Base-by-base conservation (phyloP, 805 yeast species). In the Candida stauntonica region DNA sequence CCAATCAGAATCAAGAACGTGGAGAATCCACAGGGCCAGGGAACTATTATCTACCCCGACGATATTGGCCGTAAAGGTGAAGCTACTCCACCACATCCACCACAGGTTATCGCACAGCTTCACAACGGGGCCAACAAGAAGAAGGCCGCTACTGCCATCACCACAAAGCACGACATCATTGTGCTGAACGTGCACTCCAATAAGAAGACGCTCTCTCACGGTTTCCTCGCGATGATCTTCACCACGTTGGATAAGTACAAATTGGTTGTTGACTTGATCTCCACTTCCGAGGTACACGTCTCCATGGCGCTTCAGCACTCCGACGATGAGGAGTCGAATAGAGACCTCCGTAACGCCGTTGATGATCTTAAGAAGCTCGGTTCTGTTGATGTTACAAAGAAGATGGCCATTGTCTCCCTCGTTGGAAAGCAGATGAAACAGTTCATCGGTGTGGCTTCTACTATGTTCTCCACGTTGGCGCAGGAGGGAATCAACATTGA, bases 361-460 rank as follows among this genome's bases (percentile, higher is more conserved):
- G 77, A 72, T 31, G 95, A 89, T 54, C 72, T 93, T 52, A 74
- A 79, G 39, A 75, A 73, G 50, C 79, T 85, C 65, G 99, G 99
- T 33, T 70, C 83, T 1, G 95, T 91, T 31, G 99, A 93, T 52
- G 79, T 89, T 34, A 85, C 94, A 1, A 76, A 85, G 47, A 78
- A 82, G 46, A 77, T 93, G 81, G 81, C 96, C 48, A 93, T 93
- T 58, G 84, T 93, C 21, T 88, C 97, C 2, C 72, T 93, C 39
- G 98, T 93, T 36, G 99, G 99, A 30, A 88, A 86, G 57, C 95
- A 91, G 61, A 91, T 93, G 98, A 88, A 88, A 58, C 96, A 89
- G 59, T 77, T 83, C 60, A 86, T 93, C 44, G 99, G 99, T 57
- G 89, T 87, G 58, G 99, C 99, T 0, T 96, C 97, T 33, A 81